Base-by-base conservation (phyloP, 2,329 filamentous ascomycete species). In the Helicocarpus griseus region DNA sequence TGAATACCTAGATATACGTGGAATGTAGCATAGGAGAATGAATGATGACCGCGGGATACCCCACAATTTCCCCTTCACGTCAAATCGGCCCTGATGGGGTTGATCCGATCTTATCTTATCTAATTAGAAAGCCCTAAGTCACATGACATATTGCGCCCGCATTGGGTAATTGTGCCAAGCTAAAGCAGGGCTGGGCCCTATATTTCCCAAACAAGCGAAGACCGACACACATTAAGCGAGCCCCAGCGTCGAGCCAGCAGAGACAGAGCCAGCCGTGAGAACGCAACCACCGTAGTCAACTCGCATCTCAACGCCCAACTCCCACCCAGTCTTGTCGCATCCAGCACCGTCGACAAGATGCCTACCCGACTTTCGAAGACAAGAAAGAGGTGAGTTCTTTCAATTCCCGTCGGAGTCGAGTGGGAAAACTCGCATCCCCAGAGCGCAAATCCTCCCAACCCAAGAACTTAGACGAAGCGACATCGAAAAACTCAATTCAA, bases 331-430 rank as follows among this genome's bases (percentile, higher is more conserved):
- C 66, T 70, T 69, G 67, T 69, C 65, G 67, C 62, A 57, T 57
- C 61, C 62, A 67, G 60, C 61, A 63, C 60, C 64, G 59, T 63
- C 69, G 69, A 69, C 71, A 72, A 71, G 64, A 74, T 75, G 72
- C 72, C 72, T 71, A 75, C 72, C 66, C 71, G 72, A 69, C 68
- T 74, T 62, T 69, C 70, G 53, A 73, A 75, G 67, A 75, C 72
- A 61, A 67, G 72, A 65, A 75, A 75, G 63, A 65, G 68, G 71
- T 73, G 66, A 70, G 70, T 72, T 61, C 24, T 36, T 60, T 54
- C 26, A 24, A 2, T n/a, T 40, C 17, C 19, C 35, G 3, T n/a
- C n/a, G n/a, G n/a, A n/a, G n/a, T n/a, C n/a, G n/a, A n/a, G n/a
- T n/a, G n/a, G n/a, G n/a, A n/a, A n/a, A n/a, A n/a, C n/a, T n/a